Evolutionary conservation across 177 flowering plant species (phyloP).

Genomic region (Vitis hybrid): DNA sequence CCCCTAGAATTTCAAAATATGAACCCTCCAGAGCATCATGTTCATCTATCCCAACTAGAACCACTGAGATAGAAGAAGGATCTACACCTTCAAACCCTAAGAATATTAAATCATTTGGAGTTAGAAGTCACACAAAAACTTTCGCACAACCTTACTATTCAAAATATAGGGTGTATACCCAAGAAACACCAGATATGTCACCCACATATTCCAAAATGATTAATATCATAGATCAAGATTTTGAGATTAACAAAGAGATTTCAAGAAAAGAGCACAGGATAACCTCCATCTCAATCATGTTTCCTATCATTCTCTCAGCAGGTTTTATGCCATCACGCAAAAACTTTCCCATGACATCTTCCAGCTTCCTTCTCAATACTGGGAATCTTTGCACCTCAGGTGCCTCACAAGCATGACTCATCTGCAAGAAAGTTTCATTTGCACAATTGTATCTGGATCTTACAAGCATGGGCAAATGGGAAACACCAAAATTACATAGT

Average conservation of each 20-base stretch:
- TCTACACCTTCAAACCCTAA: too few species aligned
- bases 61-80: too few species aligned
- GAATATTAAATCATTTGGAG: not conserved
- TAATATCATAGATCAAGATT: too few species aligned
- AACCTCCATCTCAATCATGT: constrained; percentile 55
- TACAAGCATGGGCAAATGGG: not conserved
- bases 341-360: constrained; percentile 41
- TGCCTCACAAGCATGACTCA: constrained; percentile 31
- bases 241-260: too few species aligned
- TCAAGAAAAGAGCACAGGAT: too few species aligned
- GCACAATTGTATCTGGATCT: constrained; percentile 1
- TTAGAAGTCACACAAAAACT: not conserved
- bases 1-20: too few species aligned
- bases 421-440: constrained; percentile 23
- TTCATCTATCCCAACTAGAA: too few species aligned
- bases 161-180: not conserved
- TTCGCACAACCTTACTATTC: not conserved
- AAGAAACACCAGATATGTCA: not conserved
- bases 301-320: constrained; percentile 37
- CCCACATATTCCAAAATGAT: too few species aligned
- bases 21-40: too few species aligned
- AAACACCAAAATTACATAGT: not conserved
- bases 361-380: constrained; percentile 35
- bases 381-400: constrained; percentile 46
- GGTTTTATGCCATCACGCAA: constrained; percentile 34